These are phyloP conservation scores for Cryptococcus sp. DNA, from an alignment of 1,284 basidiomycete genomes.

Conservation along the genomic window DNA sequence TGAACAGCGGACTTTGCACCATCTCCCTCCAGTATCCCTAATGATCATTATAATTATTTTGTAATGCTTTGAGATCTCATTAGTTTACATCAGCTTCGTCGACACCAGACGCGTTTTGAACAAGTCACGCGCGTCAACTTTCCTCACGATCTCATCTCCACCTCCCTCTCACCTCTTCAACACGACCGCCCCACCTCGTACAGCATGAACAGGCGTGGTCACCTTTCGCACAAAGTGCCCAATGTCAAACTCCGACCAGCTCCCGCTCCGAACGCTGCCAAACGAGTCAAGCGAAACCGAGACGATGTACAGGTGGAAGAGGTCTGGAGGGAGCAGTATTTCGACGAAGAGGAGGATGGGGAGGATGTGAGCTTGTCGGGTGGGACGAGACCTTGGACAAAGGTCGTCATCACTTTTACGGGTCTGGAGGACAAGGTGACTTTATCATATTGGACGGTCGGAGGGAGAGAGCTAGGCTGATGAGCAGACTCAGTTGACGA, in stretches of 20 bases:
- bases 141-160: neutral
- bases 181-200: neutral
- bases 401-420: conserved; percentile 37
- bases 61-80: too few relatives aligned
- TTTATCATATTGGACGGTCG: neutral
- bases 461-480: neutral
- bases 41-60: too few relatives aligned
- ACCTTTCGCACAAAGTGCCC: conserved; percentile 31
- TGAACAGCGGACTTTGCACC: too few relatives aligned
- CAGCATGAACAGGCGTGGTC: conserved; percentile 25
- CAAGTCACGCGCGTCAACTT: neutral
- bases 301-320: neutral
- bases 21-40: too few relatives aligned
- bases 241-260: conserved; percentile 37
- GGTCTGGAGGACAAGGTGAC: conserved; percentile 40
- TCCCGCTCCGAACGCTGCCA: conserved; percentile 7
- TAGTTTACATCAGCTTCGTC: too few relatives aligned
- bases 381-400: conserved; percentile 28
- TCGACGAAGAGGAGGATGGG: conserved; percentile 20
- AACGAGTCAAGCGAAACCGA: too few relatives aligned
- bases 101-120: neutral
- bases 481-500: conserved; percentile 10
- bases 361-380: conserved; percentile 11
- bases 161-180: neutral
- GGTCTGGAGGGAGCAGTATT: conserved; percentile 1